Conservation (phyloP, 208 protist species). For the Leishmania lainsoni region DNA sequence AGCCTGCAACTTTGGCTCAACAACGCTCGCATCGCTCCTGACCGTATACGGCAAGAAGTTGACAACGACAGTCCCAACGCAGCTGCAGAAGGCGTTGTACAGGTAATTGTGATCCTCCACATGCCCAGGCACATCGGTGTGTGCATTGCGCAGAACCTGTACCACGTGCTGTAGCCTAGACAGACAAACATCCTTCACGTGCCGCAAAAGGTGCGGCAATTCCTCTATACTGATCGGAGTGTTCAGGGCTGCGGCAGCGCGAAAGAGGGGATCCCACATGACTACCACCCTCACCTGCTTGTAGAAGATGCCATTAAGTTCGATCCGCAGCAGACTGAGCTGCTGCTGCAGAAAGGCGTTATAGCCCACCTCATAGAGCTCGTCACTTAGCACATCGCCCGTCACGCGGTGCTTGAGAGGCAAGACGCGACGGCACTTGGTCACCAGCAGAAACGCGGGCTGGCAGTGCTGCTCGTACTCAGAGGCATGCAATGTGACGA, state of each 20-base stretch:
- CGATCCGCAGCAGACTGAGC: constrained; percentile 39
- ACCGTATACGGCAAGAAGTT: constrained; percentile 39
- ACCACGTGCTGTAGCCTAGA: constrained; percentile 51
- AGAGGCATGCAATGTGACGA: constrained; percentile 42
- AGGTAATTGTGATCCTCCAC: constrained; percentile 24
- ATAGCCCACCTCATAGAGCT: constrained; percentile 64
- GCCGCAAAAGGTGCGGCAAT: constrained; percentile 48
- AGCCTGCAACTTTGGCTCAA: constrained; percentile 28
- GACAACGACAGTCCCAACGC: constrained; percentile 53
- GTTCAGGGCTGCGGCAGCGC: constrained; percentile 24
- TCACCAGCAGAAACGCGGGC: constrained; percentile 55
- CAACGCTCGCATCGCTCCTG: constrained; percentile 5
- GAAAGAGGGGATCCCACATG: constrained; percentile 67
- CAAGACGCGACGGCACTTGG: constrained; percentile 46
- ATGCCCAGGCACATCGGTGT: constrained; percentile 9
- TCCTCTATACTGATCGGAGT: constrained; percentile 31
- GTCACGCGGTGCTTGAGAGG: constrained; percentile 9
- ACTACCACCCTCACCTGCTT: constrained; percentile 57
- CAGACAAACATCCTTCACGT: constrained; percentile 47
- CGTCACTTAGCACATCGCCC: constrained; percentile 40
- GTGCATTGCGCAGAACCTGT: constrained; percentile 41
- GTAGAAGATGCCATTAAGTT: constrained; percentile 48
- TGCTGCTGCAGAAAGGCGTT: constrained; percentile 54
- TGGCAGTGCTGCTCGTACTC: constrained; percentile 65
- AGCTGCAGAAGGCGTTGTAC: constrained; percentile 53